A percentile compares a stretch with the other conserved stretches of the same genome.
Evolutionary conservation across 345 rosid genomes (phyloP).

Genomic region (Gossypium rotundifolium): DNA sequence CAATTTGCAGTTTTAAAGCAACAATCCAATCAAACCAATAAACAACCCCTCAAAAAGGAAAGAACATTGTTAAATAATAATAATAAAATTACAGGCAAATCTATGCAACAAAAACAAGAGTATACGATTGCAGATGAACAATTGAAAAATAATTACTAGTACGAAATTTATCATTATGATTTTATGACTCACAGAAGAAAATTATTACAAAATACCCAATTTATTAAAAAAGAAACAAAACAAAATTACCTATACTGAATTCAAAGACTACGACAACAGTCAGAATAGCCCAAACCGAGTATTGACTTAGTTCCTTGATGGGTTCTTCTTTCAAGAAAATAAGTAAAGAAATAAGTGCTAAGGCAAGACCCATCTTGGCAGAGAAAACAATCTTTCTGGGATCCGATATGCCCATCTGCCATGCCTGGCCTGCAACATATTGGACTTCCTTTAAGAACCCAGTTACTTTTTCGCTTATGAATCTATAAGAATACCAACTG

Average conservation of each 20-base stretch:
- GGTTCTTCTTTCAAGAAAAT: conserved; percentile 62
- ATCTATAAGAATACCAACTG: conserved; percentile 32
- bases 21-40: not conserved
- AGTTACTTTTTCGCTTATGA: conserved; percentile 22
- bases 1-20: too few relatives aligned
- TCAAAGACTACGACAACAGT: conserved; percentile 92
- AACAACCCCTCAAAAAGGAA: not conserved
- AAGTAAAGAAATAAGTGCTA: conserved; percentile 60
- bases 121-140: not conserved
- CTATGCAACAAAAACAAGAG: not conserved
- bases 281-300: conserved; percentile 88
- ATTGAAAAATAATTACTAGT: not conserved
- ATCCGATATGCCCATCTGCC: conserved; percentile 73
- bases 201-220: not conserved
- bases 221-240: not conserved
- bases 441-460: conserved; percentile 21
- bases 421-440: conserved; percentile 41
- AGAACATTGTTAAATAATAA: not conserved
- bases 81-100: not conserved
- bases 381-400: conserved; percentile 89
- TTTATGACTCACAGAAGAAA: not conserved
- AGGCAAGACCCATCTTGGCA: conserved; percentile 75
- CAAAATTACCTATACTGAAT: conserved; percentile 69
- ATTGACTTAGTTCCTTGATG: conserved; percentile 46
- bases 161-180: not conserved